Base-by-base conservation (phyloP, 2,329 filamentous ascomycete species). In the Fusarium coffeatum region DNA sequence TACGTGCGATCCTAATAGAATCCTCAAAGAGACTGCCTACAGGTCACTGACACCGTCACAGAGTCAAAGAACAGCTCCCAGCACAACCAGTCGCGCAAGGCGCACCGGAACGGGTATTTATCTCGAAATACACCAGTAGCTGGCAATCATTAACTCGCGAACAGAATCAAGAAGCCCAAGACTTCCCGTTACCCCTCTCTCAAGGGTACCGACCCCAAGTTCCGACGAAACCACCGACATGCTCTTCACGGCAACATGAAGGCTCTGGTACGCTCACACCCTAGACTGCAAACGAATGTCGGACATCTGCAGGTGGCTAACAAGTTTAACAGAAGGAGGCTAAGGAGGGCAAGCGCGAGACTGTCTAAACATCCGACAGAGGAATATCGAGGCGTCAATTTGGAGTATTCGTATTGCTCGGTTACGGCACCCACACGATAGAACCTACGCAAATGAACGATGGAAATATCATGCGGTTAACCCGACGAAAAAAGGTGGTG, bases 21-120 rank as follows among this genome's bases (percentile, higher is more conserved):
- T 32, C 25, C 18, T 40, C 20, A 46, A 25, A 25, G 23, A 45
- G 18, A 37, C 41, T 9, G 55, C 28, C 6, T 12, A 25, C 50
- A 59, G 41, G 41, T 62, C 41, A 63, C 74, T 76, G 66, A 76
- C 67, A 46, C 50, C 69, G 53, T 41, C 63, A 30, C 83, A 98
- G 94, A 98, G 90, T 98, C 96, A 81, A 98, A 98, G 94, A 98
- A 98, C 92, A 97, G 93, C 87, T 98, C 95, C 81, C 95, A 98
- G 90, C 94, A 98, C 88, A 98, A 98, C 88, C 92, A 96, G 91
- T 90, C 89, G 84, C 92, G 92, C 89, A 99, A 99, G 93, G 94
- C 94, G 87, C 96, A 99, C 92, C 91, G 92, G 83, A 99, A 99
- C 89, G 96, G 96, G 95, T 98, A 92, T 80, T 91, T 87, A 61